Percentiles rank a stretch among this genome's conserved stretches.
Conservation (phyloP, 2,329 filamentous ascomycete genomes). For the Aquanectria penicillioides region DNA sequence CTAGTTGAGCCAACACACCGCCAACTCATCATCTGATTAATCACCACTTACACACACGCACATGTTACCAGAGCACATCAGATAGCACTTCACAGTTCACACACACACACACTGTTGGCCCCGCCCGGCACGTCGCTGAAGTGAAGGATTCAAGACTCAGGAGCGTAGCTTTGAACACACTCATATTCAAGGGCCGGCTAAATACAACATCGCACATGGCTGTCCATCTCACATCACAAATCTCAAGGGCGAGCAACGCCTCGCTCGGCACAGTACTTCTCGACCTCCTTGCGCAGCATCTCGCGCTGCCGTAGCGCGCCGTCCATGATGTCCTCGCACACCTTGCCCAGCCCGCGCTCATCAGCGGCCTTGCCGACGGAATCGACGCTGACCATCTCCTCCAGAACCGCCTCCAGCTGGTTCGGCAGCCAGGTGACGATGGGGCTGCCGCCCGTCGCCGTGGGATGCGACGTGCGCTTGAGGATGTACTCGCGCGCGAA, state of each 20-base stretch:
- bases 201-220: neutral
- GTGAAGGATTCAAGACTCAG: too few relatives aligned
- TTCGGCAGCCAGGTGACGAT: slow-evolving; percentile 89
- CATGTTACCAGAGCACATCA: too few relatives aligned
- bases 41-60: neutral
- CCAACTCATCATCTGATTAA: neutral
- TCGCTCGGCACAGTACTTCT: slow-evolving; percentile 76
- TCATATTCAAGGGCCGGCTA: neutral
- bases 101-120: too few relatives aligned
- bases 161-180: neutral
- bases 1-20: neutral
- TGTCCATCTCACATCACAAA: neutral
- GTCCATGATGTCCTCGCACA: slow-evolving; percentile 72
- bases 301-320: slow-evolving; percentile 70
- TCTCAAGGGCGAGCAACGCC: slow-evolving; percentile 46
- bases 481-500: slow-evolving; percentile 88
- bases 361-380: slow-evolving; percentile 46
- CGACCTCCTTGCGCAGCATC: slow-evolving; percentile 77
- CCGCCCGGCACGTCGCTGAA: too few relatives aligned
- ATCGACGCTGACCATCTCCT: slow-evolving; percentile 72
- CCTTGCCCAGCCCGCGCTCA: slow-evolving; percentile 54
- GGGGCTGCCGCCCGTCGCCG: slow-evolving; percentile 81
- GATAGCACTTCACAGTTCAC: too few relatives aligned
- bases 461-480: slow-evolving; percentile 79
- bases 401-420: slow-evolving; percentile 79